A percentile compares a stretch with the other conserved stretches of the same genome.
Conservation (phyloP, 768 basidiomycete genomes). For the Boletus subparvulus region DNA sequence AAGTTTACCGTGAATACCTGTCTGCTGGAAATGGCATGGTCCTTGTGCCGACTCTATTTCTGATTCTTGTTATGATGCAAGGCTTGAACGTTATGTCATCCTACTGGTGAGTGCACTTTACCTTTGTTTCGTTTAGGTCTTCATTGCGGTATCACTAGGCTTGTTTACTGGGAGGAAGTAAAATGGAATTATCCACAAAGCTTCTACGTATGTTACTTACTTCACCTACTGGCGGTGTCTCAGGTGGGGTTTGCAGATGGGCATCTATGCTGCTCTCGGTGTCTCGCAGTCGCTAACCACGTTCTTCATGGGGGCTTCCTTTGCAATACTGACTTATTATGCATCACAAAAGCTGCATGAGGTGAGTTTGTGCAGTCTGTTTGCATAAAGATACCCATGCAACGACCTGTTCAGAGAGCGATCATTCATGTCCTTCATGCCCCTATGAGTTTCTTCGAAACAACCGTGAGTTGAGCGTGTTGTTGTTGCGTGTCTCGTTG, state of each 20-base stretch:
- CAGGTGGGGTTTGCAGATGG: conserved; percentile 53
- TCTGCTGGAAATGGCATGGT: conserved; percentile 65
- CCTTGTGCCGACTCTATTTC: conserved; percentile 65
- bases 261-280: conserved; percentile 74
- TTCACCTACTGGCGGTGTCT: conserved; percentile 29
- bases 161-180: conserved; percentile 67
- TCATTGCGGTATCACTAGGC: conserved; percentile 39
- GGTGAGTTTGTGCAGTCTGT: conserved; percentile 33
- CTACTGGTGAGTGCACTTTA: conserved; percentile 55
- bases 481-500: too few species aligned
- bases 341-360: conserved; percentile 70
- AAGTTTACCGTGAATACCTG: conserved; percentile 52
- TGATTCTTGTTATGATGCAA: conserved; percentile 66
- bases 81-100: conserved; percentile 67
- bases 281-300: conserved; percentile 64
- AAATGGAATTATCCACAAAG: conserved; percentile 58
- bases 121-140: neutral
- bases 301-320: conserved; percentile 65
- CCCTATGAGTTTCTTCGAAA: conserved; percentile 91
- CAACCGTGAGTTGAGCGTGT: conserved; percentile 48
- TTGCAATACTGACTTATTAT: conserved; percentile 71
- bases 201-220: conserved; percentile 61
- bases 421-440: conserved; percentile 74
- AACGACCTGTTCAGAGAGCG: conserved; percentile 43
- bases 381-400: neutral